Conservation (phyloP, 805 yeast species). For the Zygotorulaspora danielsina region DNA sequence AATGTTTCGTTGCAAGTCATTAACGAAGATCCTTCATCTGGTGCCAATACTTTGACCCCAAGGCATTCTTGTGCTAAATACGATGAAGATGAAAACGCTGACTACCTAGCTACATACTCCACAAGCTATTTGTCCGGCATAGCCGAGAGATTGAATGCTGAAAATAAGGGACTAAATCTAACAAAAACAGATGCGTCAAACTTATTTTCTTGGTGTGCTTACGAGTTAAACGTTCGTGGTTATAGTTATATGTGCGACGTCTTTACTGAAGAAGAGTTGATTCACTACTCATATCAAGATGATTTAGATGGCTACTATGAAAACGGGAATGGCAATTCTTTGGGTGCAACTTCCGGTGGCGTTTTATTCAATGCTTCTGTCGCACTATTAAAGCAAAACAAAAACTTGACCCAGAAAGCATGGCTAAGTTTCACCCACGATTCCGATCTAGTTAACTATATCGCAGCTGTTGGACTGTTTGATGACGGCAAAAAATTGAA, state of each 20-base stretch:
- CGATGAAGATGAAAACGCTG: slow-evolving; percentile 24
- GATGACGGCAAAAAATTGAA: slow-evolving; percentile 40
- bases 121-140: slow-evolving; percentile 47
- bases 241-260: slow-evolving; percentile 61
- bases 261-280: slow-evolving; percentile 64
- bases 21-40: slow-evolving; percentile 41
- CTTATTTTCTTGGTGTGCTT: slow-evolving; percentile 65
- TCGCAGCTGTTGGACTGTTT: slow-evolving; percentile 60
- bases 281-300: slow-evolving; percentile 54
- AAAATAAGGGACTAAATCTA: slow-evolving; percentile 52
- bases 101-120: slow-evolving; percentile 19
- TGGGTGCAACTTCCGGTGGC: slow-evolving; percentile 56
- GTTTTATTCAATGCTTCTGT: slow-evolving; percentile 52
- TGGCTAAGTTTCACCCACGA: slow-evolving; percentile 76
- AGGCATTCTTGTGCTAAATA: slow-evolving; percentile 42
- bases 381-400: slow-evolving; percentile 45
- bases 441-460: slow-evolving; percentile 55
- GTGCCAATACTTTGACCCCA: slow-evolving; percentile 50
- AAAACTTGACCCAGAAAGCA: slow-evolving; percentile 48
- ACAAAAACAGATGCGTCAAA: slow-evolving; percentile 48
- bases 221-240: slow-evolving; percentile 68
- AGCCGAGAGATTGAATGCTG: slow-evolving; percentile 50
- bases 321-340: slow-evolving; percentile 59
- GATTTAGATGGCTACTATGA: slow-evolving; percentile 59
- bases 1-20: slow-evolving; percentile 37